Evolutionary conservation across 2,329 filamentous ascomycete species (phyloP).

Genomic region (Ophiostoma montium): DNA sequence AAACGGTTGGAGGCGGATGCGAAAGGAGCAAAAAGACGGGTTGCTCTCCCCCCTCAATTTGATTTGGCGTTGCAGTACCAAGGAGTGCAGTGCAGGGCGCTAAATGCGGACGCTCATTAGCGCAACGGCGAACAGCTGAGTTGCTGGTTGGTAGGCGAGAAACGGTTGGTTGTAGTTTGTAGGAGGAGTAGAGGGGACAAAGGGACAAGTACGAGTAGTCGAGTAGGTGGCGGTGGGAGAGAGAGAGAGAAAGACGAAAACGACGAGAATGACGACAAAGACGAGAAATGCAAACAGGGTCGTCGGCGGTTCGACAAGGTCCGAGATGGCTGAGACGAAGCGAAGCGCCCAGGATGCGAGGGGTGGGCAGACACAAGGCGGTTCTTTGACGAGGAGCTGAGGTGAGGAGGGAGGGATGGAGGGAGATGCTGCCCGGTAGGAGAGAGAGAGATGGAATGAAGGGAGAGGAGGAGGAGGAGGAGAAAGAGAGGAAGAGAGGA

Average conservation of each 20-base stretch:
- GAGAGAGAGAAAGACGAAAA: too few species aligned
- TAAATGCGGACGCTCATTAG: conserved; percentile 5
- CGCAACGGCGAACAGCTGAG: conserved; percentile 4
- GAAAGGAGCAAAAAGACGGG: neutral
- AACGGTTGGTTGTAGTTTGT: neutral
- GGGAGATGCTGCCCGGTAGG: too few species aligned
- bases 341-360: neutral
- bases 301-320: neutral
- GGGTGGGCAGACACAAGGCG: neutral
- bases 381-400: neutral
- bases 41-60: neutral
- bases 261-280: too few species aligned
- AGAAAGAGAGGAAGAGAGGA: neutral
- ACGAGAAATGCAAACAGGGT: too few species aligned
- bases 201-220: neutral
- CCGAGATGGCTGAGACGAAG: neutral
- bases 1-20: neutral
- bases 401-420: neutral
- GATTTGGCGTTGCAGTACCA: neutral
- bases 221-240: too few species aligned
- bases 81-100: neutral
- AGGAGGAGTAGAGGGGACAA: neutral
- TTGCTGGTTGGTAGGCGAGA: neutral
- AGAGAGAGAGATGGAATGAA: neutral
- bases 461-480: neutral